Percentiles rank a stretch among this genome's conserved stretches.
Evolutionary conservation across 441 rosid species (phyloP).

Genomic region (Bocquillonia castaneifolia): DNA sequence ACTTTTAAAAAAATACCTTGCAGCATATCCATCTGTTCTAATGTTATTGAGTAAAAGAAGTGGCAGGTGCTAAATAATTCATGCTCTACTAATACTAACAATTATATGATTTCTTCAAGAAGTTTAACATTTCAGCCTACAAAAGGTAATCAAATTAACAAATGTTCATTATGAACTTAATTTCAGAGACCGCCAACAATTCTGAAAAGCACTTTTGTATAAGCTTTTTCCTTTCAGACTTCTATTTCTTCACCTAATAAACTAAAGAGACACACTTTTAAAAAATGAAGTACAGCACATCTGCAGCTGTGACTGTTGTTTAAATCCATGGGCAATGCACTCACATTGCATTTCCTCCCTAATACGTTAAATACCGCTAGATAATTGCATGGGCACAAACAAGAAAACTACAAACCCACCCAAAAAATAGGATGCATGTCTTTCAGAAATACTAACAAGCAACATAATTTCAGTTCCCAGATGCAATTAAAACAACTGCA

Average conservation of each 20-base stretch:
- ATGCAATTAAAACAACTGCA: conserved; percentile 8
- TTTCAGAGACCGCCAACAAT: background rate
- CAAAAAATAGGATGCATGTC: background rate
- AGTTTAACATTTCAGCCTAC: conserved; percentile 7
- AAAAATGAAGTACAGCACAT: too few relatives aligned
- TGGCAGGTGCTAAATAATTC: background rate
- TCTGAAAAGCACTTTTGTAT: too few relatives aligned
- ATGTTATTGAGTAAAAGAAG: background rate
- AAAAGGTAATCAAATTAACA: too few relatives aligned
- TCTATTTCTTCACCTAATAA: background rate
- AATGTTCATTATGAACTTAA: too few relatives aligned
- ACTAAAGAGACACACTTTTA: too few relatives aligned
- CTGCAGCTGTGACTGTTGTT: too few relatives aligned
- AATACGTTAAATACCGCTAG: background rate
- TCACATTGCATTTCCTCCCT: background rate
- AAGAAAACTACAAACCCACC: background rate
- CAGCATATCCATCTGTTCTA: background rate
- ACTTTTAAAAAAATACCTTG: background rate
- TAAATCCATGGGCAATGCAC: background rate
- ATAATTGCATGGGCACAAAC: background rate
- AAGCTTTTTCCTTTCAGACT: too few relatives aligned
- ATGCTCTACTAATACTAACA: background rate
- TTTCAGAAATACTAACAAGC: background rate
- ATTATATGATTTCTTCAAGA: background rate
- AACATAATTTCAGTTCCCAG: background rate